Base-by-base conservation (phyloP, 192 early-diverging fungal genomes). In the Coemansia biformis region DNA sequence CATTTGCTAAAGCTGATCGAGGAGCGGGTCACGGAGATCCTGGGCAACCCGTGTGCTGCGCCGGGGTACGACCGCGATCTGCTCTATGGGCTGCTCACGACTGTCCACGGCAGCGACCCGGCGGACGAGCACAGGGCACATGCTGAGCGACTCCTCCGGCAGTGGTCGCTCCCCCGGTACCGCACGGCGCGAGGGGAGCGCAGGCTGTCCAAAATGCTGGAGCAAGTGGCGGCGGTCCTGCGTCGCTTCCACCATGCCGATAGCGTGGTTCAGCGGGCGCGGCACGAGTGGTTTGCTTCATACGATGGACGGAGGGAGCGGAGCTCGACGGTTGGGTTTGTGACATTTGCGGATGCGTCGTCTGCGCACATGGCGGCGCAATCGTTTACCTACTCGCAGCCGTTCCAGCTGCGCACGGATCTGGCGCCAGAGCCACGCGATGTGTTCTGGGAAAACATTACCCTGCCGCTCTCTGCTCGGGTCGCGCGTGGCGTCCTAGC, bases 31-130 rank as follows among this genome's bases (percentile, higher is more conserved):
- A 58, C 77, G 0, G 37, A 59, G 7, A 78, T 81, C 19, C 81
- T 83, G 51, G 84, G 84, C 15, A 89, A 89, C 44, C 87, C 87
- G 0, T 87, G 84, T 35, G 28, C 38, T 6, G 77, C 81, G 18
- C 57, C 56, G 5, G 76, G 56, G 9, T 87, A 89, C 49, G 76
- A 89, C 58, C 84, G 80, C n/a, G 80, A 57, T 17, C 44, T 22
- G 23, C 53, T 77, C 10, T 23, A 22, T 9, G 5, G 23, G 8
- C 48, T 61, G 23, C 33, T 73, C 12, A 55, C 38, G 5, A n/a
- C 57, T 17, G 26, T 4, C 12, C 36, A 44, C 17, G 42, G 37
- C 7, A 18, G 14, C 41, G 9, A 21, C 6, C 15, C 34, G n/a
- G 21, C 14, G 22, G n/a, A 7, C 28, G 37, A 18, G n/a, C n/a